Evolutionary conservation across 441 rosid genomes (phyloP), one percentile per base, ranked within the genome.

Genomic region (Pelargonium australe): DNA sequence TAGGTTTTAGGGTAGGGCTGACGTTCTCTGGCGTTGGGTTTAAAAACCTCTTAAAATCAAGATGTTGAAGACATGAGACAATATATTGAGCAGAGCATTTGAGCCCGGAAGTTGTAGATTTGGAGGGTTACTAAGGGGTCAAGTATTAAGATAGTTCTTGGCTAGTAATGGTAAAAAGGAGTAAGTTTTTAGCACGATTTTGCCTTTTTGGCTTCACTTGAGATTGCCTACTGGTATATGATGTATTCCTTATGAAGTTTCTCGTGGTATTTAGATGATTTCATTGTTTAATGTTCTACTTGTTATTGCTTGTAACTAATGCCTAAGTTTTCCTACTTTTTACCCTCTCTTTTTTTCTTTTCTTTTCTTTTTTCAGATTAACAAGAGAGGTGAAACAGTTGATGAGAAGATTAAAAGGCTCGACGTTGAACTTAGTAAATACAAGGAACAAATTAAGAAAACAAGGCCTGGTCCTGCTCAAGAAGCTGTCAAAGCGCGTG

Each of bases 401-500:
- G 98, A 95, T 23, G 98, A 92, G 2, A 95, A 92, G 86, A 85
- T 95, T 31, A 88, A 80, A 75, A 90, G 71, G 81, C 92, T 95
- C 4, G 98, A 95, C 61, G 83, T 76, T 0, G 97, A 90, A 71
- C 89, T 95, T 16, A 76, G 80, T 66, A 86, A 80, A 80, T 92
- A 87, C 77, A 89, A 72, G 63, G 98, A 91, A 51, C 97, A 89
- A 78, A 85, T 93, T 44, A 89, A 89, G 79, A 91, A 77, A 71
- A 91, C 95, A 19, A 79, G 96, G 37, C 95, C 97, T 6, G 96
- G 96, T 65, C 93, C 95, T 41, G 89, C 95, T 68, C 97, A 89
- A 37, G 96, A 91, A 75, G 98, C 95, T 65, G 40, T 92, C 65
- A 95, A 95, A 84, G 85, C 97, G 66, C 84, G 98, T 53, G 99